A percentile compares a stretch with the other conserved stretches of the same genome.
phyloP scores from a whole-genome alignment of 2,329 filamentous ascomycete species.

The Alternaria novae-zelandiae region DNA sequence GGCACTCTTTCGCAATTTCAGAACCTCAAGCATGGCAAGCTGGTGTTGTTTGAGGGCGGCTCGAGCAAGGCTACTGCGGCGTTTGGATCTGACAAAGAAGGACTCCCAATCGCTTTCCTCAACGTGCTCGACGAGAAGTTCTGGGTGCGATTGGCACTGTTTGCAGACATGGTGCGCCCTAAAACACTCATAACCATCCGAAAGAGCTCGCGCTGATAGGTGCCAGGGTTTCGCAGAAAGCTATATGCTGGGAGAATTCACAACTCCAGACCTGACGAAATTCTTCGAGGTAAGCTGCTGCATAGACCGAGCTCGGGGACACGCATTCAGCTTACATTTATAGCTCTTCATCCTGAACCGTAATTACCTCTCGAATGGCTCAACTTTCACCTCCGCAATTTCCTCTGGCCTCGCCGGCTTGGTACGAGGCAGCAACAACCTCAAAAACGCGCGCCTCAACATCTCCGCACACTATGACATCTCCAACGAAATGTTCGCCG shows the following conservation, averaged over 20 bases:
- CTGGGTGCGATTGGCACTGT: slow-evolving; percentile 72
- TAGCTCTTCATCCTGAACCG: slow-evolving; percentile 75
- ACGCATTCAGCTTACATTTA: slow-evolving; percentile 20
- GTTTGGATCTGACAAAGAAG: slow-evolving; percentile 50
- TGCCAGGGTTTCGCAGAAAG: slow-evolving; percentile 69
- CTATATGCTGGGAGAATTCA: slow-evolving; percentile 75
- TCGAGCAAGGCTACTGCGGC: slow-evolving; percentile 52
- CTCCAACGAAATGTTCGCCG: slow-evolving; percentile 76
- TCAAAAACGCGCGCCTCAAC: slow-evolving; percentile 64
- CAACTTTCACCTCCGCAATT: slow-evolving; percentile 66
- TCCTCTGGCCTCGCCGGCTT: slow-evolving; percentile 65
- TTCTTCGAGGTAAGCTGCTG: slow-evolving; percentile 67
- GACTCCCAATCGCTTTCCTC: slow-evolving; percentile 59
- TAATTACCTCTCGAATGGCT: slow-evolving; percentile 68
- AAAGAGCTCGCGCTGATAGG: not conserved
- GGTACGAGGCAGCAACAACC: slow-evolving; percentile 54
- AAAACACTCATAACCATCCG: not conserved
- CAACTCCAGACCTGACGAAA: slow-evolving; percentile 68
- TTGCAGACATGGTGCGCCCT: slow-evolving; percentile 69
- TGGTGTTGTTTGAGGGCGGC: slow-evolving; percentile 54
- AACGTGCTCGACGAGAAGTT: slow-evolving; percentile 70
- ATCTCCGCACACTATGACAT: slow-evolving; percentile 78
- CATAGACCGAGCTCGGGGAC: not conserved
- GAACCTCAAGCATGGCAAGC: slow-evolving; percentile 54
- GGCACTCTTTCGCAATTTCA: slow-evolving; percentile 55